Evolutionary conservation across 2,329 filamentous ascomycete genomes (phyloP).

Genomic region (Phyllosticta ampelicida): DNA sequence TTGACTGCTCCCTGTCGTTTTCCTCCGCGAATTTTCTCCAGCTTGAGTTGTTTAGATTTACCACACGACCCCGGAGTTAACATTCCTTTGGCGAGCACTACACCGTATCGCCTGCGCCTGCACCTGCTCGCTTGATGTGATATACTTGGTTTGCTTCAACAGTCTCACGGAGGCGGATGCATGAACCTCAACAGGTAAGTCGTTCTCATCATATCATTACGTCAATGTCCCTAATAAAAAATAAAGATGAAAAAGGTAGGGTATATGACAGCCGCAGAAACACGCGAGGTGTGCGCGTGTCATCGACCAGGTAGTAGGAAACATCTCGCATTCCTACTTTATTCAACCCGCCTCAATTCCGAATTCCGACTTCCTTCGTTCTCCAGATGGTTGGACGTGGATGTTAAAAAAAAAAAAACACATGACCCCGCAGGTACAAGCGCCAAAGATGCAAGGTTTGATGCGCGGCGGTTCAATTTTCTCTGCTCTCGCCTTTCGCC

Average conservation of each 20-base stretch:
- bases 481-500: background rate
- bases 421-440: background rate
- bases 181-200: background rate
- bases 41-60: no score
- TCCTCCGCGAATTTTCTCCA: no score
- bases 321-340: background rate
- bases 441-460: background rate
- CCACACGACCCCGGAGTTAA: no score
- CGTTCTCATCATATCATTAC: background rate
- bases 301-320: background rate
- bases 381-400: background rate
- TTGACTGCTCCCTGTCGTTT: no score
- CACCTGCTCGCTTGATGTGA: no score
- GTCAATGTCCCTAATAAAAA: no score
- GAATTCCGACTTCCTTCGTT: background rate
- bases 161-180: no score
- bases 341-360: background rate
- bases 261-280: background rate
- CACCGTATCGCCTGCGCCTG: no score
- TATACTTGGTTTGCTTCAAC: no score
- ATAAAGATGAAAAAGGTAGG: no score
- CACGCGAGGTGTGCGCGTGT: background rate
- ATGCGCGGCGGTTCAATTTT: background rate
- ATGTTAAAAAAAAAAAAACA: background rate
- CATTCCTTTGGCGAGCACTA: no score